Evolutionary conservation across 305 asterid species (phyloP).

Genomic region (Fraxinus sp.): DNA sequence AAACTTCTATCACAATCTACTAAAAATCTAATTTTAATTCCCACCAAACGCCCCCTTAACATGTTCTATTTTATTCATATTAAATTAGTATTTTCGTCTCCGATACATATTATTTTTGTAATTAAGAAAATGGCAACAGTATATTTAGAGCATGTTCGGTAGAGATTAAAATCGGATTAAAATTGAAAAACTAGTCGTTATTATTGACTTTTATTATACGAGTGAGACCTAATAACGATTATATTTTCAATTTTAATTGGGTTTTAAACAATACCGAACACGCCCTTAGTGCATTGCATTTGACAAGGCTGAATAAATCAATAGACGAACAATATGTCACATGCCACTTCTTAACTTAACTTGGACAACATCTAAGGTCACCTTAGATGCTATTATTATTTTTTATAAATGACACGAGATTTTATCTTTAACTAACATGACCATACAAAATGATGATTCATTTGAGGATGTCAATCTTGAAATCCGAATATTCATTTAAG

Average conservation of each 20-base stretch:
- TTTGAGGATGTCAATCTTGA: not conserved
- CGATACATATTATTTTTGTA: not conserved
- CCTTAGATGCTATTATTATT: no score
- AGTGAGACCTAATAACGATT: no score
- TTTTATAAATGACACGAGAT: no score
- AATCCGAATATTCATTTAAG: not conserved
- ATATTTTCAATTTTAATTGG: no score
- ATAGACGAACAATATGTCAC: not conserved
- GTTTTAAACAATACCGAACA: no score
- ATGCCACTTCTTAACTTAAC: not conserved
- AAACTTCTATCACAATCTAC: no score
- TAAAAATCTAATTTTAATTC: no score
- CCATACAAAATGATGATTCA: not conserved
- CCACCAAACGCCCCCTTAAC: not conserved
- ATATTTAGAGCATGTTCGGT: no score
- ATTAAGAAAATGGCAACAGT: not conserved
- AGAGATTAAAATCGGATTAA: no score
- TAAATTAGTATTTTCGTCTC: not conserved
- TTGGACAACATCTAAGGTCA: not conserved
- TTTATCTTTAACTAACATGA: not conserved
- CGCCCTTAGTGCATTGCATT: not conserved
- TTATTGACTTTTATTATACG: no score
- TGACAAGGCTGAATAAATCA: not conserved
- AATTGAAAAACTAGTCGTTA: no score
- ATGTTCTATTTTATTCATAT: not conserved